Evolutionary conservation across 139 green algal genomes (phyloP).

Genomic region (Micractinium conductrix): DNA sequence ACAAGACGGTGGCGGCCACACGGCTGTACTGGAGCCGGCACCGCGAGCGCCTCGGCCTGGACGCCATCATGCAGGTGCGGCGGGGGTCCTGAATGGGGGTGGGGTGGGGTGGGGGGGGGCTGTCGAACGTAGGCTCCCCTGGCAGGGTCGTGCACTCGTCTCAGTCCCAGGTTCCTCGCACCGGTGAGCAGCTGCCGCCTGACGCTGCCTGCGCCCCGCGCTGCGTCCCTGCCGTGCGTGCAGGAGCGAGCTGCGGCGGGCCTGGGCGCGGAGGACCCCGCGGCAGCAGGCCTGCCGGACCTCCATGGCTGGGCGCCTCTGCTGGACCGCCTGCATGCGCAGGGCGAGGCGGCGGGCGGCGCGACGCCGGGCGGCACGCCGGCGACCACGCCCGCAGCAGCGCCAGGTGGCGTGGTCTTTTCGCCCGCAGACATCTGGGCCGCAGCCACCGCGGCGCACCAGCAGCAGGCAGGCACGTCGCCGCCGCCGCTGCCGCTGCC

Average conservation of each 20-base stretch:
- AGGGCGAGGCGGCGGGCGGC: neutral
- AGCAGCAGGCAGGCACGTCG: neutral
- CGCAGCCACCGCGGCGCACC: no score
- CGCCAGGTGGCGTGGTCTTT: no score
- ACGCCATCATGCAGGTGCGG: constrained; percentile 53
- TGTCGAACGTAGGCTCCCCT: no score
- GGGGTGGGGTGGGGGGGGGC: no score
- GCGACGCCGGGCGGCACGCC: neutral
- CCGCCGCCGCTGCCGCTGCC: neutral
- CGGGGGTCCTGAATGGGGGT: no score
- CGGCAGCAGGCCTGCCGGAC: constrained; percentile 2
- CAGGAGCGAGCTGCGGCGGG: constrained; percentile 35
- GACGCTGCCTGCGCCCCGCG: no score
- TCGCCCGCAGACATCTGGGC: no score
- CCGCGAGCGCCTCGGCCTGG: constrained; percentile 61
- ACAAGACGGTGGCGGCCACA: constrained; percentile 46
- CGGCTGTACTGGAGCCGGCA: constrained; percentile 68
- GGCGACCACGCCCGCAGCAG: neutral
- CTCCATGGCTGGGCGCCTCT: constrained; percentile 8
- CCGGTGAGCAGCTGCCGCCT: no score
- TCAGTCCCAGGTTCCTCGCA: no score
- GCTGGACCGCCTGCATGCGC: constrained; percentile 4
- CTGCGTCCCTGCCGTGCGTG: no score
- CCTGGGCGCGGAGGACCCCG: constrained; percentile 17
- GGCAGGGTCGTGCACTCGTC: no score